Evolutionary conservation across 192 early-diverging fungal genomes (phyloP).

Genomic region (Glomus cerebriforme): DNA sequence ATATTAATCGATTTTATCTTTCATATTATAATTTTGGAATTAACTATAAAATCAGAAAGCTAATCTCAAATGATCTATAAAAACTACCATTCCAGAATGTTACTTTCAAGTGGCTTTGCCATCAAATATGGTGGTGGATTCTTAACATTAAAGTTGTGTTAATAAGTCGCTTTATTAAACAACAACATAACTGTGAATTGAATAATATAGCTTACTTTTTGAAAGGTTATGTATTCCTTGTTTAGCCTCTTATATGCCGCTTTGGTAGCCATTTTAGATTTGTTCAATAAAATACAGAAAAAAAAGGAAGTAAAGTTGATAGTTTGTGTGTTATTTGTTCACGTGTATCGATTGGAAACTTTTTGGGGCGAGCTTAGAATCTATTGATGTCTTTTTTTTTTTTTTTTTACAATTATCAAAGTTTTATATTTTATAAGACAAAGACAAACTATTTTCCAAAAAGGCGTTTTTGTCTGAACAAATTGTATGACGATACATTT

Average conservation of each 20-base stretch:
- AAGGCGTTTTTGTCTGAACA: too few relatives aligned
- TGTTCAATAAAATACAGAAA: neutral
- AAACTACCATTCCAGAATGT: slow-evolving; percentile 94
- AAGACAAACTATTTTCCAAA: too few relatives aligned
- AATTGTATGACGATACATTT: too few relatives aligned
- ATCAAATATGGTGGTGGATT: slow-evolving; percentile 88
- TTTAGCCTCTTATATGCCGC: slow-evolving; percentile 74
- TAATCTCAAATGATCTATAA: neutral
- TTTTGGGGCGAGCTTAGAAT: neutral
- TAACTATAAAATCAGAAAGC: neutral
- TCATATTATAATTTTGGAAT: neutral
- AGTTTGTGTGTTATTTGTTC: neutral
- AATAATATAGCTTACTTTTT: slow-evolving; percentile 47
- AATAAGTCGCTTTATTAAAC: neutral
- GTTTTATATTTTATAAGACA: too few relatives aligned
- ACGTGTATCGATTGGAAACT: neutral
- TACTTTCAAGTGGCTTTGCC: slow-evolving; percentile 89
- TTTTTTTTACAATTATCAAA: too few relatives aligned
- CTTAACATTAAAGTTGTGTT: slow-evolving; percentile 4
- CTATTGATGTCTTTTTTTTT: neutral
- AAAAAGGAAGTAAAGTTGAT: neutral
- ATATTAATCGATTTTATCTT: neutral
- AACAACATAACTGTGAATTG: too few relatives aligned
- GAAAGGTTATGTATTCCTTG: slow-evolving; percentile 78
- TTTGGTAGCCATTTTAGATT: slow-evolving; percentile 71